Evolutionary conservation across 2,329 filamentous ascomycete species (phyloP).

Genomic region (Fusarium goolgardi): DNA sequence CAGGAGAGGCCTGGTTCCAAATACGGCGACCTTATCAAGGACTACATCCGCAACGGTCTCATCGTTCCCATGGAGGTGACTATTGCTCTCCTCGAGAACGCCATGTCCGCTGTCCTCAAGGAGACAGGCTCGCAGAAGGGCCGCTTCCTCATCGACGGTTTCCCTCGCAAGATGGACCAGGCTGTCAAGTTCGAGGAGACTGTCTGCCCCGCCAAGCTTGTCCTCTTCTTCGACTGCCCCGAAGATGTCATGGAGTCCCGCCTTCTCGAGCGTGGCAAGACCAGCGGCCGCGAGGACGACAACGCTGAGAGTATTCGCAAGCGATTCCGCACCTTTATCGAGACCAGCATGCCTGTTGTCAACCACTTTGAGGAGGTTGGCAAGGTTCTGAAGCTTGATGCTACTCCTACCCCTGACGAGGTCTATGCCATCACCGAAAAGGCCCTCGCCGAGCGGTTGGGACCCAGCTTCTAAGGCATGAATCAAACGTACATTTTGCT

Average conservation of each 20-base stretch:
- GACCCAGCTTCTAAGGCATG: conserved; percentile 49
- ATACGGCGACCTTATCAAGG: conserved; percentile 92
- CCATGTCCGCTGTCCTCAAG: conserved; percentile 79
- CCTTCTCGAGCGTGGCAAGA: conserved; percentile 90
- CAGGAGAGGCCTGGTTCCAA: conserved; percentile 87
- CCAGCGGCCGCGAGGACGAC: conserved; percentile 89
- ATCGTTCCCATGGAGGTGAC: conserved; percentile 99
- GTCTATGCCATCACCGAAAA: conserved; percentile 67
- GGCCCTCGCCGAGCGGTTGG: conserved; percentile 62
- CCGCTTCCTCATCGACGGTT: conserved; percentile 84
- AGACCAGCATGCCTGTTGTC: conserved; percentile 98
- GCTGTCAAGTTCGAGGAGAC: conserved; percentile 91
- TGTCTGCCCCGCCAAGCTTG: conserved; percentile 85
- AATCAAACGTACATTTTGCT: conserved; percentile 24
- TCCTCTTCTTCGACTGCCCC: conserved; percentile 93
- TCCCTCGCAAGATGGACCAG: conserved; percentile 98
- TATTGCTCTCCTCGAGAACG: conserved; percentile 91
- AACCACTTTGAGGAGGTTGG: conserved; percentile 81
- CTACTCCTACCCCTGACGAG: conserved; percentile 72
- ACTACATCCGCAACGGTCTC: conserved; percentile 91
- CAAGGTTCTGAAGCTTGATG: conserved; percentile 83
- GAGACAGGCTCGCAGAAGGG: conserved; percentile 63
- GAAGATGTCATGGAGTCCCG: conserved; percentile 88
- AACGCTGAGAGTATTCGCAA: conserved; percentile 97
- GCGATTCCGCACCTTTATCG: conserved; percentile 91